Percentiles rank a stretch among this genome's conserved stretches.
Evolutionary conservation across 495 filamentous ascomycete genomes (phyloP).

Genomic region (Trichoderma erinaceum): DNA sequence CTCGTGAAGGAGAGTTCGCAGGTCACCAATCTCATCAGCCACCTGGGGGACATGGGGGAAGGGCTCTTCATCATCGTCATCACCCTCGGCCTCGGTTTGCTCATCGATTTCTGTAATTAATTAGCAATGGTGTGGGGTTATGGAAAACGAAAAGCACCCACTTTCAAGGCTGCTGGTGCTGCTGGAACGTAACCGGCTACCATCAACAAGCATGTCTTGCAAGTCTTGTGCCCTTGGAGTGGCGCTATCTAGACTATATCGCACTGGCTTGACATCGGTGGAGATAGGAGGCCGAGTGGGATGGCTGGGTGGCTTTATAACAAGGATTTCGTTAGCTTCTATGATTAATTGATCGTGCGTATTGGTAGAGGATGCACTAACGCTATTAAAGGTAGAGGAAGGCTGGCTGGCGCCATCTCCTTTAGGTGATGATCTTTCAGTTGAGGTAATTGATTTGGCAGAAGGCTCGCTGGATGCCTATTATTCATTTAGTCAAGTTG

Average conservation of each 20-base stretch:
- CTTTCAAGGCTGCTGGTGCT: constrained; percentile 66
- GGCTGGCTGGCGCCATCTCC: constrained; percentile 13
- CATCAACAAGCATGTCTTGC: constrained; percentile 51
- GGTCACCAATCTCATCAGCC: constrained; percentile 54
- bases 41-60: background rate
- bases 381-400: constrained; percentile 1
- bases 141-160: constrained; percentile 31
- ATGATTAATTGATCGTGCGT: background rate
- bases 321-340: constrained; percentile 24
- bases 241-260: constrained; percentile 58
- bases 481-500: constrained; percentile 20
- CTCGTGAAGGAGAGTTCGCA: constrained; percentile 74
- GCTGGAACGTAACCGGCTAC: constrained; percentile 38
- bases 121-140: constrained; percentile 14
- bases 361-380: constrained; percentile 13
- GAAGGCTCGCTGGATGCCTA: constrained; percentile 33
- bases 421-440: constrained; percentile 22
- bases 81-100: constrained; percentile 34
- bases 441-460: constrained; percentile 20
- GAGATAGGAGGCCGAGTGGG: constrained; percentile 57
- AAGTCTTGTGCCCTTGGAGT: constrained; percentile 81
- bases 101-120: constrained; percentile 45
- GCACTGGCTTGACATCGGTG: constrained; percentile 60
- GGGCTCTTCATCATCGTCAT: constrained; percentile 36
- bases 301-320: constrained; percentile 28